A percentile compares a stretch with the other conserved stretches of the same genome.
Conservation (phyloP, 176 grass and related monocot genomes). For the Juncus effusus region DNA sequence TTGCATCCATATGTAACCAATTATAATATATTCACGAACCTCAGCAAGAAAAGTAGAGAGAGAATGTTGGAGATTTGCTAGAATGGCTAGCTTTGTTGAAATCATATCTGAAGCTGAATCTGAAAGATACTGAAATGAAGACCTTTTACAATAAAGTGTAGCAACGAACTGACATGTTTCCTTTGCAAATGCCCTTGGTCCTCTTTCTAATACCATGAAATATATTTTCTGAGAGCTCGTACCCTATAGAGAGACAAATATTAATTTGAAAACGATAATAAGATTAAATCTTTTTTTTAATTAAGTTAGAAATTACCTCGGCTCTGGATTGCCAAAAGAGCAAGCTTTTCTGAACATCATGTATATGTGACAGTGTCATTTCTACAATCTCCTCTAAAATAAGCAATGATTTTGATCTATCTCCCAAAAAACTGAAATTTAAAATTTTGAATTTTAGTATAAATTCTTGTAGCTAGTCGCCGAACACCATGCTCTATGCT, state of each 20-base stretch:
- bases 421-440: slow-evolving; percentile 44
- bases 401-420: slow-evolving; percentile 48
- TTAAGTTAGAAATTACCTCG: slow-evolving; percentile 44
- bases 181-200: slow-evolving; percentile 67
- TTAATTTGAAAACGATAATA: background rate
- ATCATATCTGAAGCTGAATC: slow-evolving; percentile 71
- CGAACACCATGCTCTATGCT: background rate
- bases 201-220: slow-evolving; percentile 93
- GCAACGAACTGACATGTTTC: slow-evolving; percentile 46
- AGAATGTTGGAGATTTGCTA: slow-evolving; percentile 57
- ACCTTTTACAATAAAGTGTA: slow-evolving; percentile 34
- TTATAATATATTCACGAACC: slow-evolving; percentile 38
- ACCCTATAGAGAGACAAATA: slow-evolving; percentile 12
- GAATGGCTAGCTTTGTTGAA: slow-evolving; percentile 50
- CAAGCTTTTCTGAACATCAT: slow-evolving; percentile 81
- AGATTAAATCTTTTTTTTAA: background rate
- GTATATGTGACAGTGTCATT: slow-evolving; percentile 50
- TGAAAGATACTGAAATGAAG: slow-evolving; percentile 49
- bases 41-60: slow-evolving; percentile 76
- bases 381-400: slow-evolving; percentile 80
- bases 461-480: background rate
- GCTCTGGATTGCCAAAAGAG: slow-evolving; percentile 72
- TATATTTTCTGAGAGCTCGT: slow-evolving; percentile 58
- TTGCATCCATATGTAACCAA: slow-evolving; percentile 4
- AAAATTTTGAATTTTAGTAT: background rate